Conservation (phyloP, 2,329 filamentous ascomycete species). For the Monosporascus sp. region DNA sequence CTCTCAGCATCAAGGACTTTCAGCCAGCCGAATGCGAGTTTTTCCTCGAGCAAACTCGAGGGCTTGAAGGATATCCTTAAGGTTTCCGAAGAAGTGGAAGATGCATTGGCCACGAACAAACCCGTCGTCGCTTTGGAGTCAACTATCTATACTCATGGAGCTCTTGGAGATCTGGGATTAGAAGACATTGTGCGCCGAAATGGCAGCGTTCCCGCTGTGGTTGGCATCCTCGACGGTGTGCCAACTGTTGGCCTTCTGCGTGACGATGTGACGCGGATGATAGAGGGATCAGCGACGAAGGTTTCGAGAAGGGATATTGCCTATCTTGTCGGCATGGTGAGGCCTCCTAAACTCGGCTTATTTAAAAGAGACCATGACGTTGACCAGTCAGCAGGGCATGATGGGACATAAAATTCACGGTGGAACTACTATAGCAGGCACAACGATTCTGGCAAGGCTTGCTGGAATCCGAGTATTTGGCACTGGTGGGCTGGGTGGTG, state of each 20-base stretch:
- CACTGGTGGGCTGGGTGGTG: constrained; percentile 89
- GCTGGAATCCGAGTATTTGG: constrained; percentile 92
- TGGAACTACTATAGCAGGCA: constrained; percentile 89
- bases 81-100: constrained; percentile 76
- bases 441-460: constrained; percentile 81
- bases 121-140: constrained; percentile 92
- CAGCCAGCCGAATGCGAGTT: constrained; percentile 1
- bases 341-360: constrained; percentile 19
- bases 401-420: constrained; percentile 69
- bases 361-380: constrained; percentile 1
- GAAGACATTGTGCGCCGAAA: constrained; percentile 76
- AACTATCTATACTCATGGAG: constrained; percentile 95
- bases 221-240: constrained; percentile 79
- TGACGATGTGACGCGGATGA: constrained; percentile 69
- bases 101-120: constrained; percentile 67
- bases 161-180: constrained; percentile 68
- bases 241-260: constrained; percentile 73
- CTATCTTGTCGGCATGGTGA: constrained; percentile 72
- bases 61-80: constrained; percentile 49
- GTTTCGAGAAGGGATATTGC: constrained; percentile 83
- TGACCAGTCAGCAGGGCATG: constrained; percentile 44
- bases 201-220: constrained; percentile 84
- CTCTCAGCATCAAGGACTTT: constrained; percentile 12
- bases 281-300: constrained; percentile 69
- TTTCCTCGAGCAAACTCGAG: constrained; percentile 14